Percentiles rank a stretch among this genome's conserved stretches.
Evolutionary conservation across 1,284 basidiomycete genomes (phyloP).

Genomic region (Butyriboletus regius): DNA sequence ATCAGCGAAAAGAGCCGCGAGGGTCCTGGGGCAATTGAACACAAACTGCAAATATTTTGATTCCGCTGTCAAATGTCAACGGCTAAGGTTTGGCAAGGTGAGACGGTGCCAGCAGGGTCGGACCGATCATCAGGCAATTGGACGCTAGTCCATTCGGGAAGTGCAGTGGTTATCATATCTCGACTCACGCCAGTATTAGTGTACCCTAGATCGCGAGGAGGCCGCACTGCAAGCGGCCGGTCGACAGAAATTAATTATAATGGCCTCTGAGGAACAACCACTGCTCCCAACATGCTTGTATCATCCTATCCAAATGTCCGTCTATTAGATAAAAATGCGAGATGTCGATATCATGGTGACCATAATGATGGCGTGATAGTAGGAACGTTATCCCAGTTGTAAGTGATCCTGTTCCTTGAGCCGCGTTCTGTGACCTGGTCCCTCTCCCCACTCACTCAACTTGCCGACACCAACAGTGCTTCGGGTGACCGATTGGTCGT

Average conservation of each 20-base stretch:
- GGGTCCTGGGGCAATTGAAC: slow-evolving; percentile 2
- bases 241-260: slow-evolving; percentile 22
- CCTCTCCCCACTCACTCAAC: slow-evolving; percentile 30
- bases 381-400: slow-evolving; percentile 27
- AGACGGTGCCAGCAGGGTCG: slow-evolving; percentile 8
- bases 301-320: slow-evolving; percentile 32
- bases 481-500: slow-evolving; percentile 19
- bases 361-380: slow-evolving; percentile 12
- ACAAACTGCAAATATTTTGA: slow-evolving; percentile 23
- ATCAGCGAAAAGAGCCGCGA: slow-evolving; percentile 14
- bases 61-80: slow-evolving; percentile 29
- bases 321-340: slow-evolving; percentile 32
- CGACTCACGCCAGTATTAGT: slow-evolving; percentile 1
- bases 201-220: slow-evolving; percentile 24
- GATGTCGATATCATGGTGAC: slow-evolving; percentile 19
- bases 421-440: slow-evolving; percentile 28
- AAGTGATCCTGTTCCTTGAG: slow-evolving; percentile 20
- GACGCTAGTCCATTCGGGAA: slow-evolving; percentile 8
- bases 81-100: slow-evolving; percentile 3
- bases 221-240: slow-evolving; percentile 29
- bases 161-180: background rate
- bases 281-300: slow-evolving; percentile 14
- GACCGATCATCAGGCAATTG: slow-evolving; percentile 17
- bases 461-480: slow-evolving; percentile 14
- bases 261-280: slow-evolving; percentile 9